Percentiles rank a stretch among this genome's conserved stretches.
Conservation (phyloP, 2,329 filamentous ascomycete genomes). For the Chaetomiaceae sp. region DNA sequence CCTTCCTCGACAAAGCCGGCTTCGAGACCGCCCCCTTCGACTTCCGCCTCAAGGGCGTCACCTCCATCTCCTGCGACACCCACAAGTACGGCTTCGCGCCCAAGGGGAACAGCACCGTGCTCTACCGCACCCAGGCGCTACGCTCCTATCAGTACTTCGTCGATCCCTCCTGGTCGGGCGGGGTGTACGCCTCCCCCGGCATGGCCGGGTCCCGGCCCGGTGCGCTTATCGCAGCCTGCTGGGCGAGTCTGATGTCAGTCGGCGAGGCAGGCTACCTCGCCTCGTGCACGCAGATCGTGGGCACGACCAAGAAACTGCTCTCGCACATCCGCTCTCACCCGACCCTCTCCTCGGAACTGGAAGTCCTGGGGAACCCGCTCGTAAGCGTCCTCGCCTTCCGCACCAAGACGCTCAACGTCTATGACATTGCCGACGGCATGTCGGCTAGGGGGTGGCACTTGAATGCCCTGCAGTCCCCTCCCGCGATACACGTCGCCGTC, state of each 20-base stretch:
- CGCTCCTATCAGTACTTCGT: conserved; percentile 96
- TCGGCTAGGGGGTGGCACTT: conserved; percentile 84
- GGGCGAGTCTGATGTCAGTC: conserved; percentile 84
- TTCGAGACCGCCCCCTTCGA: conserved; percentile 88
- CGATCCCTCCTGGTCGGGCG: conserved; percentile 88
- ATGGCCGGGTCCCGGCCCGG: conserved; percentile 90
- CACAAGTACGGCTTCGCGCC: conserved; percentile 99
- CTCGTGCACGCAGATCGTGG: conserved; percentile 83
- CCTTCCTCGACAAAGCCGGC: conserved; percentile 87
- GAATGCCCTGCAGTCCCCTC: conserved; percentile 86
- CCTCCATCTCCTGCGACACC: conserved; percentile 92
- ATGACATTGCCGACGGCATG: conserved; percentile 92
- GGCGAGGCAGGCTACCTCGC: conserved; percentile 86
- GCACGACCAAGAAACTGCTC: conserved; percentile 76
- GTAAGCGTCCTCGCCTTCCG: conserved; percentile 89
- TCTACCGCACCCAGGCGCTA: conserved; percentile 77
- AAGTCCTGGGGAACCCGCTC: conserved; percentile 77
- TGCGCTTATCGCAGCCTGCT: conserved; percentile 91
- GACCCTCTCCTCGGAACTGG: conserved; percentile 65
- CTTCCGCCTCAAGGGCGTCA: conserved; percentile 90
- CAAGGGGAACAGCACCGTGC: conserved; percentile 89
- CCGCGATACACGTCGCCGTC: conserved; percentile 90
- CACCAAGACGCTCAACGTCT: conserved; percentile 80
- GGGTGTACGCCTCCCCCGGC: conserved; percentile 89
- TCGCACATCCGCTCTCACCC: conserved; percentile 67